These are phyloP conservation scores for Silene coronaria DNA, from an alignment of 179 eudicot genomes.

Conservation along the genomic window DNA sequence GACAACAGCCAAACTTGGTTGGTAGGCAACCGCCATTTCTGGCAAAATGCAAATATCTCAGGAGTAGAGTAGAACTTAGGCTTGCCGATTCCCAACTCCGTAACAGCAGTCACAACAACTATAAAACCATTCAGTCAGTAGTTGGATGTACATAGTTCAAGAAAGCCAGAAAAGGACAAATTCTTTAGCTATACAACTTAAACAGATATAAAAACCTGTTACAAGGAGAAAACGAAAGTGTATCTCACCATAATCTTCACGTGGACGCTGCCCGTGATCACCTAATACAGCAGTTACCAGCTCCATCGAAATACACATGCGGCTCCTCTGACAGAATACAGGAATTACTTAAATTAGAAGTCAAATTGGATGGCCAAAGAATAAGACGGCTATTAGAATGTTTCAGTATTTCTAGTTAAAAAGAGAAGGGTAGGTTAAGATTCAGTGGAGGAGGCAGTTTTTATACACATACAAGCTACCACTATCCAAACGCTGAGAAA, in stretches of 20 bases:
- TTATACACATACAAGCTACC: background rate
- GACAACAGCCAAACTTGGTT: slow-evolving; percentile 95
- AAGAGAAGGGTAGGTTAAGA: background rate
- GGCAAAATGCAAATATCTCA: slow-evolving; percentile 77
- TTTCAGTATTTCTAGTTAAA: background rate
- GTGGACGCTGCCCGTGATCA: slow-evolving; percentile 97
- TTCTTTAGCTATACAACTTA: background rate
- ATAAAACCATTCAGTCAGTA: slow-evolving; percentile 26
- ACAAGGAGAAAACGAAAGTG: slow-evolving; percentile 2
- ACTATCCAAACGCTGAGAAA: background rate
- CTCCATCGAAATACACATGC: slow-evolving; percentile 92
- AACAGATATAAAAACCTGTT: background rate
- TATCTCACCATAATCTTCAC: slow-evolving; percentile 73
- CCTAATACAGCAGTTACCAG: slow-evolving; percentile 95
- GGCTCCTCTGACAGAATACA: slow-evolving; percentile 48
- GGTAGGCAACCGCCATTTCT: slow-evolving; percentile 91
- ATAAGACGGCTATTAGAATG: background rate
- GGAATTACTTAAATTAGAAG: background rate
- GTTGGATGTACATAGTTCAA: slow-evolving; percentile 8
- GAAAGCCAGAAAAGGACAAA: background rate
- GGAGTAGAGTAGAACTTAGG: slow-evolving; percentile 95
- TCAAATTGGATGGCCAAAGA: background rate
- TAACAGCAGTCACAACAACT: slow-evolving; percentile 93
- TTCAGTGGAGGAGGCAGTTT: background rate
- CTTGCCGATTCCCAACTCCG: slow-evolving; percentile 76